phyloP scores from a whole-genome alignment of 306 rosid species.

The Fragaria ananassa region DNA sequence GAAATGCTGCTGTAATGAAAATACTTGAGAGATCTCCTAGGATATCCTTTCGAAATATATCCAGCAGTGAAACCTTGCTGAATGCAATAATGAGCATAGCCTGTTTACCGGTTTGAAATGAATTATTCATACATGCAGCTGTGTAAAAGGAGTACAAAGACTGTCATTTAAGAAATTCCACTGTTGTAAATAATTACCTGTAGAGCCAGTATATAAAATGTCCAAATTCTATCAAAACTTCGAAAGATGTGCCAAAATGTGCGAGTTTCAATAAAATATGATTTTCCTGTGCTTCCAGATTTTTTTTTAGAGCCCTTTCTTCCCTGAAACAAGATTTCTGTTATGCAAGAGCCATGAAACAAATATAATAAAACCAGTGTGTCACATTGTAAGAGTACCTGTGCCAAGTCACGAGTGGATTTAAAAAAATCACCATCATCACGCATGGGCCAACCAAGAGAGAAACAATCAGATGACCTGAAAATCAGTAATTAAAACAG shows the following conservation, averaged over 20 bases:
- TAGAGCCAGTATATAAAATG: constrained; percentile 74
- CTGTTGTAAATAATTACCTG: constrained; percentile 60
- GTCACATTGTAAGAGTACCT: constrained; percentile 39
- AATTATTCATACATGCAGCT: constrained; percentile 23
- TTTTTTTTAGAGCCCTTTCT: constrained; percentile 54
- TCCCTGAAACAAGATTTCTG: constrained; percentile 50
- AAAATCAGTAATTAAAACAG: constrained; percentile 10
- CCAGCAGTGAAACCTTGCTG: constrained; percentile 47
- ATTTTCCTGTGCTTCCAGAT: constrained; percentile 70
- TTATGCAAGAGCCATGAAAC: constrained; percentile 18
- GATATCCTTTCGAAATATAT: constrained; percentile 59
- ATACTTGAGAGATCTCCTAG: constrained; percentile 69
- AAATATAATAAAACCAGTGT: constrained; percentile 11
- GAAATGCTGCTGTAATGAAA: constrained; percentile 91
- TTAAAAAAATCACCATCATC: constrained; percentile 95
- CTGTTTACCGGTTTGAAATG: constrained; percentile 38
- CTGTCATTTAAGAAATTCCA: constrained; percentile 12
- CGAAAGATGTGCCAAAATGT: constrained; percentile 91
- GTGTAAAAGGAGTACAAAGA: constrained; percentile 7
- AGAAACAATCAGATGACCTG: constrained; percentile 89
- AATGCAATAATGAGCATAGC: constrained; percentile 72
- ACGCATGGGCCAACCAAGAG: constrained; percentile 99
- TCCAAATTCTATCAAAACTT: constrained; percentile 94
- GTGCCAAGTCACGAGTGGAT: constrained; percentile 59
- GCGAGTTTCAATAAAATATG: constrained; percentile 78